Base-by-base conservation (phyloP, 1,284 basidiomycete genomes). In the Sanghuangporus sanghuang region DNA sequence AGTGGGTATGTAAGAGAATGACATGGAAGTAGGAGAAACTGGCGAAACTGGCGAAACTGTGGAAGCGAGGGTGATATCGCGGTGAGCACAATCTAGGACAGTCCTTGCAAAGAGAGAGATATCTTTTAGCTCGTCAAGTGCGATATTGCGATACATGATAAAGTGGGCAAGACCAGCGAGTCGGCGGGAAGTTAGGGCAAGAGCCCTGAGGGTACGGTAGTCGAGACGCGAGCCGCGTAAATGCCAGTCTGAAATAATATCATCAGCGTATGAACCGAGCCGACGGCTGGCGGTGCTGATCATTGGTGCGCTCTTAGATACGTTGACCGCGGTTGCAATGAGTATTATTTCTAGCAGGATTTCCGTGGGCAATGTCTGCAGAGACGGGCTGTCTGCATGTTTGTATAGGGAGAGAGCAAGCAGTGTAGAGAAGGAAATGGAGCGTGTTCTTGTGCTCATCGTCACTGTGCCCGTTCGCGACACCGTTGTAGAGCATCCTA, bases 311-410 rank as follows among this genome's bases (percentile, higher is more conserved):
- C 35, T 36, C 27, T 32, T 32, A 32, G 27, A 3, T 32, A 32
- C 27, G 27, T 32, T 5, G 27, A 32, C 27, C 27, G 27, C 5
- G 27, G 44, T 36, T 27, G 59, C 64, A n/a, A 57, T 39, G 6
- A 39, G 55, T 2, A 61, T 39, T n/a, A 64, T 61, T 16, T 57
- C 42, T 27, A 64, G 50, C 35, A 64, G 35, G 6, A 64, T 50
- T 44, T 64, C 64, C 23, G 59, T 61, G 16, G 64, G 64, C 11
- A 64, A 48, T 3, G 49, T 42, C 59, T 64, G 59, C 23, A 64
- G 59, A 14, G 59, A 35, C 12, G 63, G 40, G 14, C 53, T 44
- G 44, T 35, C 40, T 32, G 42, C 1, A 14, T 44, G 32, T 4
- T 42, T 40, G n/a, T 18, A 39, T 9, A 57, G 48, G 23, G 39